A percentile compares a stretch with the other conserved stretches of the same genome.
Evolutionary conservation across 1,284 basidiomycete species (phyloP).

Genomic region (Inonotus obliquus): DNA sequence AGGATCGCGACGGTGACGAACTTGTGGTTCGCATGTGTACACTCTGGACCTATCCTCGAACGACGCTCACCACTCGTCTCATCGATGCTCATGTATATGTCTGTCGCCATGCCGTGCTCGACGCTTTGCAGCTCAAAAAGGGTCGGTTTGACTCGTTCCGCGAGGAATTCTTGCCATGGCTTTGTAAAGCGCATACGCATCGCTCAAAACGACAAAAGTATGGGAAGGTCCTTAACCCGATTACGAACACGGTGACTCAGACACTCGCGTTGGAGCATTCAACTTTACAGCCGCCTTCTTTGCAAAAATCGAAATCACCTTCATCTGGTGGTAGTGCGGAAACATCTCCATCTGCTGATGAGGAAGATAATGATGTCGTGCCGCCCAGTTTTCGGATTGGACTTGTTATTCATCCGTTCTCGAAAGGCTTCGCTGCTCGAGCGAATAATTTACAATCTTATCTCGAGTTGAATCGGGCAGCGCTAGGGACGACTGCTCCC

Average conservation of each 20-base stretch:
- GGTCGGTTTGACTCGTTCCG: constrained; percentile 70
- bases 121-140: constrained; percentile 60
- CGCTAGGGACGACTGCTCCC: constrained; percentile 42
- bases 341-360: constrained; percentile 41
- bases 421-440: constrained; percentile 62
- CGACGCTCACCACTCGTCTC: constrained; percentile 64
- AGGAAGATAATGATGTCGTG: constrained; percentile 32
- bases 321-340: constrained; percentile 28
- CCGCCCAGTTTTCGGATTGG: constrained; percentile 54
- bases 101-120: constrained; percentile 72
- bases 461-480: constrained; percentile 75
- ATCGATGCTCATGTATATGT: constrained; percentile 91
- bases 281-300: constrained; percentile 35
- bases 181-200: constrained; percentile 81
- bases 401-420: constrained; percentile 50
- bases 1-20: constrained; percentile 66
- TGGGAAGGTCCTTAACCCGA: constrained; percentile 41
- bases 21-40: constrained; percentile 70
- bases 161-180: constrained; percentile 87
- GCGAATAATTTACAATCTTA: constrained; percentile 83
- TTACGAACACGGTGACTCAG: constrained; percentile 30
- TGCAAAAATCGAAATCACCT: constrained; percentile 20
- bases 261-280: constrained; percentile 56
- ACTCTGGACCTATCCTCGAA: constrained; percentile 69
- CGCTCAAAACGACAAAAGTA: constrained; percentile 55